phyloP scores from a whole-genome alignment of 306 rosid genomes.

The Cicer bijugum region DNA sequence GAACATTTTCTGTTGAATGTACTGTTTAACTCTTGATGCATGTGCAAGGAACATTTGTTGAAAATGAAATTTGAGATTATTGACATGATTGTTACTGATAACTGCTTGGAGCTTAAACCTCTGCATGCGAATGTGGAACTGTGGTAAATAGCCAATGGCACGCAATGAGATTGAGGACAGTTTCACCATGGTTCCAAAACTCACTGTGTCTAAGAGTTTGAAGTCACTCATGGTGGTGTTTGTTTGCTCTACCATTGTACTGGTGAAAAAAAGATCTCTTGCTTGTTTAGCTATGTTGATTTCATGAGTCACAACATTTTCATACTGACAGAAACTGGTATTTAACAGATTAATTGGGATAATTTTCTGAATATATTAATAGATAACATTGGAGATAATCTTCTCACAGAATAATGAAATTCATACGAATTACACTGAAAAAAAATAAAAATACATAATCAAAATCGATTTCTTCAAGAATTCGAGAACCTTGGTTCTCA shows the following conservation, averaged over 20 bases:
- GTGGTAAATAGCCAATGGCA: not conserved
- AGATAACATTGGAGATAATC: too few relatives aligned
- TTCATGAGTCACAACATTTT: not conserved
- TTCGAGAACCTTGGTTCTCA: too few relatives aligned
- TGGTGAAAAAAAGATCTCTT: not conserved
- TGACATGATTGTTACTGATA: not conserved
- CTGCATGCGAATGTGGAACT: not conserved
- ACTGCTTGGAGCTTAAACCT: not conserved
- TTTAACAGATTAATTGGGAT: too few relatives aligned
- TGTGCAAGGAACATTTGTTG: conserved; percentile 11
- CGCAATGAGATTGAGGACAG: not conserved
- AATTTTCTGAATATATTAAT: too few relatives aligned
- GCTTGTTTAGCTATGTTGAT: conserved; percentile 25
- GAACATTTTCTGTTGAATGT: not conserved
- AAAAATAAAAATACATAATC: too few relatives aligned
- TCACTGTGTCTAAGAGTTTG: not conserved
- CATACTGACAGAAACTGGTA: too few relatives aligned
- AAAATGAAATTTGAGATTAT: not conserved
- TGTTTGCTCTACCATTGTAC: not conserved
- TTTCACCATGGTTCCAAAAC: not conserved
- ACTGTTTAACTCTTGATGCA: conserved; percentile 1
- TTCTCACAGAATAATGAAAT: too few relatives aligned
- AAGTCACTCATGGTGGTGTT: not conserved
- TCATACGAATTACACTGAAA: too few relatives aligned
- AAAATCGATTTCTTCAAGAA: too few relatives aligned